A percentile compares a stretch with the other conserved stretches of the same genome.
Conservation (phyloP, 306 rosid species). For the Gastrolobium villosum region DNA sequence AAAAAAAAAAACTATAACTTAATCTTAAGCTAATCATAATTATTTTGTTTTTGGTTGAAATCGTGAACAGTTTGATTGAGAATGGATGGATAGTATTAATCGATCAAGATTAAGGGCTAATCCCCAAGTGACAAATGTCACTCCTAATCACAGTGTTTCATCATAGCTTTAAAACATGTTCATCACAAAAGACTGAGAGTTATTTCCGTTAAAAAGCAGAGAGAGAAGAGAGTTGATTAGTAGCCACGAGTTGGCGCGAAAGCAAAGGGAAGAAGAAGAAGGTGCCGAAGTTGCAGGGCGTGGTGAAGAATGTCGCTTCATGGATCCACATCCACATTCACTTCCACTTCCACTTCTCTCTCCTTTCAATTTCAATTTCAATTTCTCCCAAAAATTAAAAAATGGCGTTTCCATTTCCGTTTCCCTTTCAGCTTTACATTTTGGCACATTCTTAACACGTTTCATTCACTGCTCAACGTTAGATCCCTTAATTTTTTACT, state of each 20-base stretch:
- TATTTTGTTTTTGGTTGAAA: too few relatives aligned
- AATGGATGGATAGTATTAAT: too few relatives aligned
- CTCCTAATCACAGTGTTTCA: neutral
- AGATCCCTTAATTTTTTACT: conserved; percentile 43
- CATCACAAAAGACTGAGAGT: conserved; percentile 1
- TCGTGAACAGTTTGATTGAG: too few relatives aligned
- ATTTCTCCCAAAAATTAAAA: conserved; percentile 32
- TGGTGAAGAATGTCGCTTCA: conserved; percentile 77
- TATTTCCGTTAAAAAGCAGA: conserved; percentile 39
- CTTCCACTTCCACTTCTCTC: conserved; percentile 51
- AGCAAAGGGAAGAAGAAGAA: conserved; percentile 64
- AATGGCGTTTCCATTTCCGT: neutral
- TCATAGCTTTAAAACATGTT: neutral
- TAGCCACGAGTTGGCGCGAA: conserved; percentile 93
- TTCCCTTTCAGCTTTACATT: conserved; percentile 38
- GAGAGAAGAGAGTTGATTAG: conserved; percentile 49
- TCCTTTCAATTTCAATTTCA: conserved; percentile 19
- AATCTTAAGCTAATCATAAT: too few relatives aligned
- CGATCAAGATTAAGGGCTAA: too few relatives aligned
- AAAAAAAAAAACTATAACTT: too few relatives aligned
- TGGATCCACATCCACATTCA: conserved; percentile 55
- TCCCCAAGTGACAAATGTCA: neutral
- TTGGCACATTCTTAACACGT: conserved; percentile 7
- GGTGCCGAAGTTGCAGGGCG: conserved; percentile 79
- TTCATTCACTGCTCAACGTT: conserved; percentile 17